Evolutionary conservation across 345 rosid species (phyloP).

Genomic region (Iberis pinnata): DNA sequence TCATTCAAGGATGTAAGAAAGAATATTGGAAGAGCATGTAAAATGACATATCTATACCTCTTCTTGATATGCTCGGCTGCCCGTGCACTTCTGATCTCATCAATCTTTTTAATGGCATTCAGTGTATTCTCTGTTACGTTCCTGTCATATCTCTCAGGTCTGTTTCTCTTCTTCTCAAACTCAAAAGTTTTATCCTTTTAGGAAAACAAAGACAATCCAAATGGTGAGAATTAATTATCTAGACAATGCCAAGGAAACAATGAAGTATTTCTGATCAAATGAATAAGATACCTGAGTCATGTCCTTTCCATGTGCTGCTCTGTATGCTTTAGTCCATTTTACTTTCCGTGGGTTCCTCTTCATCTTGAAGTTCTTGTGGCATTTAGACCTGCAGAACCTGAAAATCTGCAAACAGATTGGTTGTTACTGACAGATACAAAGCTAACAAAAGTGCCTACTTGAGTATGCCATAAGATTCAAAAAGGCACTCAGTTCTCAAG

Average conservation of each 20-base stretch:
- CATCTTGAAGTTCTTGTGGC: slow-evolving; percentile 97
- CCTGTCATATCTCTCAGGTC: slow-evolving; percentile 95
- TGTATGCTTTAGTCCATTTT: slow-evolving; percentile 91
- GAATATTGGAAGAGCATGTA: neutral
- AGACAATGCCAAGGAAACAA: too few species aligned
- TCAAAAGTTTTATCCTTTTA: slow-evolving; percentile 80
- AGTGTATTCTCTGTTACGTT: slow-evolving; percentile 60
- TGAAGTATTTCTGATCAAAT: neutral
- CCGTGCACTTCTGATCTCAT: slow-evolving; percentile 57
- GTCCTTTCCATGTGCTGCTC: slow-evolving; percentile 78
- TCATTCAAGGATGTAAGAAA: neutral
- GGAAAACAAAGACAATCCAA: neutral
- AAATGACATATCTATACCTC: slow-evolving; percentile 52
- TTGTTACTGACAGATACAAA: neutral
- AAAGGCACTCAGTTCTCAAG: neutral
- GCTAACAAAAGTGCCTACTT: too few species aligned
- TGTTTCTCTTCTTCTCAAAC: slow-evolving; percentile 90
- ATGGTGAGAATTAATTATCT: neutral
- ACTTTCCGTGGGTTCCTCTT: slow-evolving; percentile 97
- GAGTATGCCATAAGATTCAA: neutral
- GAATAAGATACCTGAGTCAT: slow-evolving; percentile 70
- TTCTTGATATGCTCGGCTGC: slow-evolving; percentile 38
- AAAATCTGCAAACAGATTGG: slow-evolving; percentile 48
- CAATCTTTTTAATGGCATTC: slow-evolving; percentile 89
- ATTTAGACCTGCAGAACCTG: slow-evolving; percentile 78